Conservation (phyloP, 805 yeast genomes). For the Barnettozyma vustinii region DNA sequence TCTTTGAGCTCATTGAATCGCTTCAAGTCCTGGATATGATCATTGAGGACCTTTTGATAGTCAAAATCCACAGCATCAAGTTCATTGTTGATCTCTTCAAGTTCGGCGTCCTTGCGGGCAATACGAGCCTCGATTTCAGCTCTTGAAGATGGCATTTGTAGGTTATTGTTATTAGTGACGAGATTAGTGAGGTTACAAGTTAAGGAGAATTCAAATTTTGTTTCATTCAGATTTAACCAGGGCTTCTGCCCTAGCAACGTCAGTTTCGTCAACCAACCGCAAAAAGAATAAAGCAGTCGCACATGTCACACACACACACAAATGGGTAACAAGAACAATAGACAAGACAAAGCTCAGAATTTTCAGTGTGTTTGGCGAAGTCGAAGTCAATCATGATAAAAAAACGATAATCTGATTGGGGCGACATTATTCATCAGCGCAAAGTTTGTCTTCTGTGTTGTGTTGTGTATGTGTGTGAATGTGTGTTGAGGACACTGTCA, state of each 20-base stretch:
- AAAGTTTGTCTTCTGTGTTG: not conserved
- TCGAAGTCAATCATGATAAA: constrained; percentile 26
- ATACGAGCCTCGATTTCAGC: constrained; percentile 10
- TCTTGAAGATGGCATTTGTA: constrained; percentile 7
- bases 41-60: constrained; percentile 41
- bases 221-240: not conserved
- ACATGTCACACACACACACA: not conserved
- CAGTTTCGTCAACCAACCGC: not conserved
- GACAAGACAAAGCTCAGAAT: constrained; percentile 20
- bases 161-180: too few species aligned
- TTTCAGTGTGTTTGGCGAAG: constrained; percentile 29
- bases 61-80: constrained; percentile 21
- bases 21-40: constrained; percentile 48
- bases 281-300: not conserved
- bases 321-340: not conserved
- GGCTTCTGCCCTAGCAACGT: constrained; percentile 1
- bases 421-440: constrained; percentile 27
- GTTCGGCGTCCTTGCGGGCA: constrained; percentile 6
- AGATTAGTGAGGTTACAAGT: too few species aligned
- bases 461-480: too few species aligned
- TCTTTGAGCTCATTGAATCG: constrained; percentile 62
- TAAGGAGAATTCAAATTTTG: not conserved
- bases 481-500: not conserved
- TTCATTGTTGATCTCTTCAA: constrained; percentile 8
- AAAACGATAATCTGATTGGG: constrained; percentile 30